These are phyloP conservation scores for Sarocladiaceae sp. DNA, from an alignment of 2,329 filamentous ascomycete genomes.

Conservation along the genomic window DNA sequence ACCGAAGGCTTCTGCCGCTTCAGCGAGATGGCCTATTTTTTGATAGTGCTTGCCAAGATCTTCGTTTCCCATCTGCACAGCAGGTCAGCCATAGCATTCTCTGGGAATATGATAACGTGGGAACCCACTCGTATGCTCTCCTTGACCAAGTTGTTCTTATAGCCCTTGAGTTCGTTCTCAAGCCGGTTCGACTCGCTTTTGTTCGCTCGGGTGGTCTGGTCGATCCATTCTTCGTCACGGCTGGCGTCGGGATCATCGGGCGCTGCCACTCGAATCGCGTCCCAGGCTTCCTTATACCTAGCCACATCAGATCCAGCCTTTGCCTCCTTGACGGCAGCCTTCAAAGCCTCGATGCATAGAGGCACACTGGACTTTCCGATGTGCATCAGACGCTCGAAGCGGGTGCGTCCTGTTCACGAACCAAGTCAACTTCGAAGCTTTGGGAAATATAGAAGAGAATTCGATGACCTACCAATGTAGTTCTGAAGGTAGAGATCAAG, in stretches of 20 bases:
- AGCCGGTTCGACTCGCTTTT: constrained; percentile 66
- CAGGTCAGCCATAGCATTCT: too few relatives aligned
- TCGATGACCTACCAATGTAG: constrained; percentile 60
- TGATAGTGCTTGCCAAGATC: constrained; percentile 83
- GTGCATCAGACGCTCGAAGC: constrained; percentile 71
- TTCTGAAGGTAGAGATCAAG: constrained; percentile 86
- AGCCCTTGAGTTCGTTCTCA: constrained; percentile 79
- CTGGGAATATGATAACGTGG: not conserved
- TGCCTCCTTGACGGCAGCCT: constrained; percentile 67
- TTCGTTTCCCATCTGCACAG: constrained; percentile 87
- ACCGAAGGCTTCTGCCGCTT: constrained; percentile 70
- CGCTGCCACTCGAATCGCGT: constrained; percentile 55
- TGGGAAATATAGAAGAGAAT: not conserved
- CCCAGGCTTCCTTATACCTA: constrained; percentile 63
- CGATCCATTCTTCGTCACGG: constrained; percentile 70
- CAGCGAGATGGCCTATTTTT: constrained; percentile 64
- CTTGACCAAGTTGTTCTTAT: constrained; percentile 95
- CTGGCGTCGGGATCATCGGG: constrained; percentile 62
- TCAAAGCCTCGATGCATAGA: constrained; percentile 74
- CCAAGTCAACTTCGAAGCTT: not conserved
- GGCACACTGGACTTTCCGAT: constrained; percentile 74
- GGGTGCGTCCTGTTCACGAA: constrained; percentile 59
- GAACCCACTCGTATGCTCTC: constrained; percentile 77
- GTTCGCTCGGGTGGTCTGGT: constrained; percentile 59
- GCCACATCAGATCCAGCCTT: constrained; percentile 68